A percentile compares a stretch with the other conserved stretches of the same genome.
These are phyloP conservation scores for Dictyostelium gargantuum DNA, from an alignment of 208 protist species.

Conservation along the genomic window DNA sequence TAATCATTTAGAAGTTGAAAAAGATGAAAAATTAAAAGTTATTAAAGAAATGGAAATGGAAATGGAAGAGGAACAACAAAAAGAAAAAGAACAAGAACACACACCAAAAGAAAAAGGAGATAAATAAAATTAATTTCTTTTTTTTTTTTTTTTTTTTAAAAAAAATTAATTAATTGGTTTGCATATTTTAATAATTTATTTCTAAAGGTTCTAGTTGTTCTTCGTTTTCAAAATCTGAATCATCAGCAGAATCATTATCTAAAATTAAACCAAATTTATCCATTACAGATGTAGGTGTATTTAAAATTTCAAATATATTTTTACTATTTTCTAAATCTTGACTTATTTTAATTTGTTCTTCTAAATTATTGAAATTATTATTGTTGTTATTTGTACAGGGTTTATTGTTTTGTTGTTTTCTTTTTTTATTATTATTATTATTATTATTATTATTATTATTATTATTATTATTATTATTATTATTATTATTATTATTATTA, in stretches of 20 bases:
- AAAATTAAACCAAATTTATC: constrained; percentile 34
- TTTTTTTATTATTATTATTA: neutral
- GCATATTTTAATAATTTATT: constrained; percentile 18
- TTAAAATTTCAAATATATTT: neutral
- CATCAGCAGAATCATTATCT: neutral
- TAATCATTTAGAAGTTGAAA: neutral
- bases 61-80: neutral
- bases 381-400: neutral
- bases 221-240: neutral
- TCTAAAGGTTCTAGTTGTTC: constrained; percentile 9
- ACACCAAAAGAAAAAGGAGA: neutral
- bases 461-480: no score
- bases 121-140: neutral
- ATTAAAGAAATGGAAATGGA: neutral
- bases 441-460: constrained; percentile 21
- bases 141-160: neutral
- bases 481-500: no score
- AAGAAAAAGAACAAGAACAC: neutral
- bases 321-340: neutral
- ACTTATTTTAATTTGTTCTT: neutral
- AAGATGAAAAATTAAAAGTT: neutral
- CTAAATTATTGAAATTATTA: neutral
- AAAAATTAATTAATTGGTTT: neutral
- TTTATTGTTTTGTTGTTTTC: neutral
- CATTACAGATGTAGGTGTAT: neutral